Conservation (phyloP, 805 yeast species). For the Metschnikowia peoriensis region DNA sequence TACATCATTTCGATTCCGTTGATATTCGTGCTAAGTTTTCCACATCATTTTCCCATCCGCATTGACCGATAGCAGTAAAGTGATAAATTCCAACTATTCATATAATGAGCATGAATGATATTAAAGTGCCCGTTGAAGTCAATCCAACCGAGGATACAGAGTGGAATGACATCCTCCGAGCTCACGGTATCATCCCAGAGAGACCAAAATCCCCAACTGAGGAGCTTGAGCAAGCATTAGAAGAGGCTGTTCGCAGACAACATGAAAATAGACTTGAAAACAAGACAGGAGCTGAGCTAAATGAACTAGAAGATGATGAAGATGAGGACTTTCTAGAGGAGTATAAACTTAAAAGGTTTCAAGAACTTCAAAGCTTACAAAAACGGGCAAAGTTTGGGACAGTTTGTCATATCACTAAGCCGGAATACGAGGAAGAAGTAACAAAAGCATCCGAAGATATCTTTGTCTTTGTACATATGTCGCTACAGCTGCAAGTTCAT, state of each 20-base stretch:
- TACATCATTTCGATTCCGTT: too few species aligned
- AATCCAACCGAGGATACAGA: slow-evolving; percentile 97
- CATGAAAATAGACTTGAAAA: slow-evolving; percentile 81
- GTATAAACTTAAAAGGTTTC: slow-evolving; percentile 74
- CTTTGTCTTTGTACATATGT: slow-evolving; percentile 78
- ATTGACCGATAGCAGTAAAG: background rate
- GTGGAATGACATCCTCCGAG: slow-evolving; percentile 94
- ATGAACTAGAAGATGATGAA: slow-evolving; percentile 87
- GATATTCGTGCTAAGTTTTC: too few species aligned
- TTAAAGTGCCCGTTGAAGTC: slow-evolving; percentile 77
- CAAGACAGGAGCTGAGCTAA: slow-evolving; percentile 76
- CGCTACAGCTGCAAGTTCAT: slow-evolving; percentile 66
- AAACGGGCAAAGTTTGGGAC: slow-evolving; percentile 65
- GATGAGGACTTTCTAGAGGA: slow-evolving; percentile 83
- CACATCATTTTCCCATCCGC: too few species aligned
- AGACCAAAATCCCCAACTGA: slow-evolving; percentile 86
- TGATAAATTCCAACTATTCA: background rate
- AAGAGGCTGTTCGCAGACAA: slow-evolving; percentile 74
- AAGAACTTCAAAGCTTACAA: slow-evolving; percentile 64
- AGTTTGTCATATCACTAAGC: slow-evolving; percentile 76
- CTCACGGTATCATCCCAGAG: slow-evolving; percentile 89
- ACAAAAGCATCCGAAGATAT: slow-evolving; percentile 67
- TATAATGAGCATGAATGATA: slow-evolving; percentile 33
- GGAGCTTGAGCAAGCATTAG: slow-evolving; percentile 82
- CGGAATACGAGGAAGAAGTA: slow-evolving; percentile 83